Evolutionary conservation across 2,329 filamentous ascomycete genomes (phyloP), one percentile per base, ranked within the genome.

Genomic region (Diaporthe capsici): DNA sequence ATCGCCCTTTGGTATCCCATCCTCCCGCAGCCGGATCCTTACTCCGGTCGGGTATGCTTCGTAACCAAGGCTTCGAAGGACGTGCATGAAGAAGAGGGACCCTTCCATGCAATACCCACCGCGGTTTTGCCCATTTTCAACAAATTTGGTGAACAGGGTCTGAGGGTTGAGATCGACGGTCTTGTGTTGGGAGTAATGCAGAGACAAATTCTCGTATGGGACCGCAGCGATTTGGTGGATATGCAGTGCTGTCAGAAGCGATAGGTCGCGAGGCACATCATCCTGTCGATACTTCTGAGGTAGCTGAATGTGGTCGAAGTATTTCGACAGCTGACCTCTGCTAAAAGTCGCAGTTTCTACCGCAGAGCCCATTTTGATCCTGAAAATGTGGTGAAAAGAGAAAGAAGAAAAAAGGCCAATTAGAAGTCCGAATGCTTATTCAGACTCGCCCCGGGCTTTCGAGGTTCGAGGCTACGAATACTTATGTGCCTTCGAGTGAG

Each of bases 51-150:
- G 78, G 76, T 81, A 79, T 58, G 75, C 79, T 51, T 77, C 71
- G 73, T 80, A 81, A 13, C 80, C 80, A n/a, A 81, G 55, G 49
- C 77, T 77, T 74, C 79, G 79, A 6, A 81, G 78, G 37, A 81
- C 71, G 74, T 81, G 77, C 47, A 78, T 71, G 78, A 91, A 90
- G 28, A 92, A 84, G 57, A 90, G 85, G 72, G 85, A 88, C 37
- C 86, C 85, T 79, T 92, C 90, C 86, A 92, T 90, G 82, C 90
- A 92, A 81, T 92, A 92, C 0, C 91, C 90, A 25, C 91, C 91
- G 3, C 85, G 83, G 8, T 84, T 85, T 2, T 85, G 84, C 3
- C 82, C 81, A 68, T 83, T 79, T 4, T 72, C 79, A 6, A 91
- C 82, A 65, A 90, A 84, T 78, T 91, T 91, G 22, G 82, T 75